Evolutionary conservation across 2,329 filamentous ascomycete species (phyloP).

Genomic region (Cytospora schulzeri): DNA sequence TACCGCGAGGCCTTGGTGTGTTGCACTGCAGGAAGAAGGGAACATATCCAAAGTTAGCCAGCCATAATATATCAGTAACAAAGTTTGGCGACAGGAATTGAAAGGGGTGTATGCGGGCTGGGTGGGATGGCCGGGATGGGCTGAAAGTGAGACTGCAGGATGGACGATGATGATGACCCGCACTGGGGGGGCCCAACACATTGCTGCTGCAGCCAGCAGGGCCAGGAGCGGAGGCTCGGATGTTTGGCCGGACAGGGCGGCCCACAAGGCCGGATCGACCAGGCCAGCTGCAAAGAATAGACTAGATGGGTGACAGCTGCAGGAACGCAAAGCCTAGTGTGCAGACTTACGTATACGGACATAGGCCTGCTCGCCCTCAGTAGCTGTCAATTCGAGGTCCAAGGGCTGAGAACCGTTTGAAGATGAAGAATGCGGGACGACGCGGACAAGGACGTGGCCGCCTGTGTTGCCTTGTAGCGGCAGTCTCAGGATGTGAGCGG

Average conservation of each 20-base stretch:
- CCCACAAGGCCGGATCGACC: conserved; percentile 22
- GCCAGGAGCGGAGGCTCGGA: neutral
- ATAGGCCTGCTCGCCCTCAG: conserved; percentile 21
- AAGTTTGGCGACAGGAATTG: neutral
- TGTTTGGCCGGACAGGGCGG: conserved; percentile 8
- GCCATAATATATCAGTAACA: neutral
- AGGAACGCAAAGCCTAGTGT: neutral
- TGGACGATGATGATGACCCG: conserved; percentile 8
- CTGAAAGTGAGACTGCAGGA: conserved; percentile 51
- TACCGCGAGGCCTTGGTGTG: conserved; percentile 57
- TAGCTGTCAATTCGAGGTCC: conserved; percentile 24
- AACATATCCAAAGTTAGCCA: conserved; percentile 9
- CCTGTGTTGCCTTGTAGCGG: neutral
- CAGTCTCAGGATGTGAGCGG: conserved; percentile 7
- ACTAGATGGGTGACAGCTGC: conserved; percentile 6
- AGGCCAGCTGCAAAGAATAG: conserved; percentile 21
- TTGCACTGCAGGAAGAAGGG: conserved; percentile 47
- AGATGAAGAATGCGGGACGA: conserved; percentile 8
- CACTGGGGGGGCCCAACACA: conserved; percentile 1
- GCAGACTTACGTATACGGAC: conserved; percentile 20
- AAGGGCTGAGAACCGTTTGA: conserved; percentile 10
- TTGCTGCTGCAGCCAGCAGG: neutral
- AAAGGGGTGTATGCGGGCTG: conserved; percentile 8
- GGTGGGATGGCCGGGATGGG: conserved; percentile 55
- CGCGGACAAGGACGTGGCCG: conserved; percentile 23